These are phyloP conservation scores for Coprinellus aureogranulatus DNA, from an alignment of 768 basidiomycete species.

Conservation along the genomic window DNA sequence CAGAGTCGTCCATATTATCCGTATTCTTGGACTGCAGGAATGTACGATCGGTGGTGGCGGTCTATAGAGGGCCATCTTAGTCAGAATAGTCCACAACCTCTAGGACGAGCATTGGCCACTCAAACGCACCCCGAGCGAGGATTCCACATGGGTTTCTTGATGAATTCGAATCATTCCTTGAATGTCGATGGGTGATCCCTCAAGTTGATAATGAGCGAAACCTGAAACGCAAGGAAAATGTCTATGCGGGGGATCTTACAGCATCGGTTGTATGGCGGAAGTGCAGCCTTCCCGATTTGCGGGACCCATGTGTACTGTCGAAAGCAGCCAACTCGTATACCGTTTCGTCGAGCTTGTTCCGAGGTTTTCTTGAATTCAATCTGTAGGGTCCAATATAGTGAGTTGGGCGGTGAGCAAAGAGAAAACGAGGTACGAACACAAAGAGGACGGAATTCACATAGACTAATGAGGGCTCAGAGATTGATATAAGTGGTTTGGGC, in stretches of 20 bases:
- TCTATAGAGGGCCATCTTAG: not conserved
- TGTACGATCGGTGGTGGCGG: not conserved
- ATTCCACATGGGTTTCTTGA: slow-evolving; percentile 2
- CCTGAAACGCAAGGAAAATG: not conserved
- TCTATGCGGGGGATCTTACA: not conserved
- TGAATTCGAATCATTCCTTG: slow-evolving; percentile 9
- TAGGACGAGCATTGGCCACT: too few species aligned
- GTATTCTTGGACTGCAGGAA: not conserved
- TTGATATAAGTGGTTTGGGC: too few species aligned
- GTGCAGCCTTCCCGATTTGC: not conserved
- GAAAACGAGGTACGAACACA: not conserved
- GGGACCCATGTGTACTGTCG: not conserved
- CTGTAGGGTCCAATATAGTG: not conserved
- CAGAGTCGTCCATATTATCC: not conserved
- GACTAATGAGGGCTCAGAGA: not conserved
- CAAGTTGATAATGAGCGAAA: not conserved
- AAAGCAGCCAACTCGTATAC: slow-evolving; percentile 8
- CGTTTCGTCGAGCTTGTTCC: slow-evolving; percentile 4
- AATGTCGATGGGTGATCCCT: slow-evolving; percentile 5
- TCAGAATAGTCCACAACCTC: not conserved
- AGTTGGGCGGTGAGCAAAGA: not conserved
- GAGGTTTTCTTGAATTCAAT: slow-evolving; percentile 8
- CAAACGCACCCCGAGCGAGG: not conserved
- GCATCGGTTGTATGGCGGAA: slow-evolving; percentile 4
- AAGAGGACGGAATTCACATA: slow-evolving; percentile 9